phyloP scores from a whole-genome alignment of 345 rosid genomes.

The Populus tremula region DNA sequence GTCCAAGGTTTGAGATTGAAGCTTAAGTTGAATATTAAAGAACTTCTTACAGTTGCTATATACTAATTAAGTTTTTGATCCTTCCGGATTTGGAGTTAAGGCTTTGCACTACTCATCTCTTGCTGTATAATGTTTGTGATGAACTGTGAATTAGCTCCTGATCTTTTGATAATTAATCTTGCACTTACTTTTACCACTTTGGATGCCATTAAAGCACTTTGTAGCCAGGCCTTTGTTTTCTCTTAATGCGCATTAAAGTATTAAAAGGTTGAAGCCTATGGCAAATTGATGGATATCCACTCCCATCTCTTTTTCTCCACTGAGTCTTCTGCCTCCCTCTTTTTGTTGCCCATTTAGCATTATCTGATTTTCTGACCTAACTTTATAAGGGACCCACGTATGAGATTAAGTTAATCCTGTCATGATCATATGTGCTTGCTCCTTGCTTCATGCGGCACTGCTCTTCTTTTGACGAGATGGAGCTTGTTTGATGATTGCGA shows the following conservation, averaged over 20 bases:
- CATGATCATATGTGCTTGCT: too few relatives aligned
- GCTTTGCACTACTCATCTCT: not conserved
- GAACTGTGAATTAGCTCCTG: constrained; percentile 6
- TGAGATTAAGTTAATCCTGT: too few relatives aligned
- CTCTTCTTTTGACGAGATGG: too few relatives aligned
- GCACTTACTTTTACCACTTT: not conserved
- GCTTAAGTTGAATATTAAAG: constrained; percentile 17
- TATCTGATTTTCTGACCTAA: too few relatives aligned
- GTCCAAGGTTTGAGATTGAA: constrained; percentile 67
- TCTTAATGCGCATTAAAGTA: too few relatives aligned
- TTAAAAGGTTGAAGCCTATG: constrained; percentile 15
- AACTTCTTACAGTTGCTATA: not conserved
- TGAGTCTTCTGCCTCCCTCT: too few relatives aligned
- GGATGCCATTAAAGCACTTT: not conserved
- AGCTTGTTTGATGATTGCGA: too few relatives aligned
- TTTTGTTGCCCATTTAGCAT: too few relatives aligned
- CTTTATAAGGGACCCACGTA: too few relatives aligned
- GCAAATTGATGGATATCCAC: constrained; percentile 26
- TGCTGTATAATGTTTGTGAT: too few relatives aligned
- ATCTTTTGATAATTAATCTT: not conserved
- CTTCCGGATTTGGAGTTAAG: constrained; percentile 25
- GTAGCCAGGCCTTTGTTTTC: too few relatives aligned
- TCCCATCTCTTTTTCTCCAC: not conserved
- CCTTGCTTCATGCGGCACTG: too few relatives aligned
- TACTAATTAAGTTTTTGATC: constrained; percentile 28